Conservation (phyloP, 2,329 filamentous ascomycete species). For the Cercospora sesami region DNA sequence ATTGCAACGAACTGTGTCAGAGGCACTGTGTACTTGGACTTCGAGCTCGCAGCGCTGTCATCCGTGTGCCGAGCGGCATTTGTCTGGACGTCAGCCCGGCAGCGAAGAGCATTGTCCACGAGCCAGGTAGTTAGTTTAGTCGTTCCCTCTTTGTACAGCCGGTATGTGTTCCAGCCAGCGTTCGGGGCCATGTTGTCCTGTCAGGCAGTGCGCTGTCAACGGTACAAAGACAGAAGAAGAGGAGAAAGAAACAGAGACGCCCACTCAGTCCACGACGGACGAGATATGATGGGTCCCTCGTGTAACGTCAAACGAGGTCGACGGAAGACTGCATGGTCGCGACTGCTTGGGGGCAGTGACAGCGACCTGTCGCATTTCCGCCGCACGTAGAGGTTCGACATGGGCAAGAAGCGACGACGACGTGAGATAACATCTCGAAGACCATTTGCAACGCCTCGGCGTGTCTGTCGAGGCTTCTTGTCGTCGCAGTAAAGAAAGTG, state of each 20-base stretch:
- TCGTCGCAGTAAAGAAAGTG: not conserved
- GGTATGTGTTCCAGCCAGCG: not conserved
- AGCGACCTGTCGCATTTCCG: not conserved
- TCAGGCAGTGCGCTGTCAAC: too few species aligned
- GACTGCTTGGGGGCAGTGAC: not conserved
- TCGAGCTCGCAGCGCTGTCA: not conserved
- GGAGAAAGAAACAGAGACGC: not conserved
- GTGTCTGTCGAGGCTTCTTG: not conserved
- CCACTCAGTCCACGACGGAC: not conserved
- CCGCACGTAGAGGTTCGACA: too few species aligned
- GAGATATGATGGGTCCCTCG: not conserved
- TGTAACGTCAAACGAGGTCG: not conserved
- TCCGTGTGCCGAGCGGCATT: not conserved
- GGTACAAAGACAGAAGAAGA: too few species aligned
- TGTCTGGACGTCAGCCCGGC: constrained; percentile 3
- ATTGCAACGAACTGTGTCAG: not conserved
- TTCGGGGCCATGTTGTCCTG: not conserved
- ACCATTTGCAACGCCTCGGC: not conserved
- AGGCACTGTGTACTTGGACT: not conserved
- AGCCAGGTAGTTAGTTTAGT: constrained; percentile 18
- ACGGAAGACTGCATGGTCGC: not conserved
- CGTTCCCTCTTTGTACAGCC: constrained; percentile 16
- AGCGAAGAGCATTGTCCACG: constrained; percentile 17
- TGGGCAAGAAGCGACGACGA: not conserved
- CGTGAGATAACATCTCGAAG: not conserved